Evolutionary conservation across 768 basidiomycete species (phyloP), one percentile per base, ranked within the genome.

Genomic region (Naganishia vaughanmartiniae): DNA sequence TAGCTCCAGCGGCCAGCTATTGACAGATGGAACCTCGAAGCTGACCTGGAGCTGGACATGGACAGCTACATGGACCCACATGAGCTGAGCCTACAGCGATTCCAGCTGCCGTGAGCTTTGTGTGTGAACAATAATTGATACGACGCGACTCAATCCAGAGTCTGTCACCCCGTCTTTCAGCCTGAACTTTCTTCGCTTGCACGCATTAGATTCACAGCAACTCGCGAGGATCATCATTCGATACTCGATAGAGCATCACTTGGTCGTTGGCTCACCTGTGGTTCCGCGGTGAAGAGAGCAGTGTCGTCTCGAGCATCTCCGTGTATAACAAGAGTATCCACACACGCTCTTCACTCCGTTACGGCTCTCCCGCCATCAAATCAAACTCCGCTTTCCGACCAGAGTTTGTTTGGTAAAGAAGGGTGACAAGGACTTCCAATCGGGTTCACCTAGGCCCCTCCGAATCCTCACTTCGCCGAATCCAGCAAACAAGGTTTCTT

Each of bases 351-450:
- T 6, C 48, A 24, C 48, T 51, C 2, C 48, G 4, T 51, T n/a
- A 9, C 24, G 9, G 24, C 48, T n/a, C 48, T 15, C 48, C 17
- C 46, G 17, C 48, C 12, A 6, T 26, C 48, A 7, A 21, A 4
- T 51, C n/a, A n/a, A n/a, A n/a, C n/a, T n/a, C 48, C 24, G 21
- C 48, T 51, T 4, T 24, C 14, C n/a, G 48, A 51, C 21, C n/a
- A 51, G 48, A 51, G 48, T 51, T 51, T 51, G 45, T 34, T 31
- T 28, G 14, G 33, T 2, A n/a, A 31, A 39, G 57, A 58, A 58
- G 57, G 30, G 33, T 58, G 57, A 58, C 57, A 5, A 58, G 57
- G 57, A 58, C 57, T 2, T 33, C 39, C 31, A 10, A 58, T 21
- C 15, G 54, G 54, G 33, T 55, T 34, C 30, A 51, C 48, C 48